Conservation (phyloP, 1,139 yeast genomes). For the Zygosaccharomyces sapae region DNA sequence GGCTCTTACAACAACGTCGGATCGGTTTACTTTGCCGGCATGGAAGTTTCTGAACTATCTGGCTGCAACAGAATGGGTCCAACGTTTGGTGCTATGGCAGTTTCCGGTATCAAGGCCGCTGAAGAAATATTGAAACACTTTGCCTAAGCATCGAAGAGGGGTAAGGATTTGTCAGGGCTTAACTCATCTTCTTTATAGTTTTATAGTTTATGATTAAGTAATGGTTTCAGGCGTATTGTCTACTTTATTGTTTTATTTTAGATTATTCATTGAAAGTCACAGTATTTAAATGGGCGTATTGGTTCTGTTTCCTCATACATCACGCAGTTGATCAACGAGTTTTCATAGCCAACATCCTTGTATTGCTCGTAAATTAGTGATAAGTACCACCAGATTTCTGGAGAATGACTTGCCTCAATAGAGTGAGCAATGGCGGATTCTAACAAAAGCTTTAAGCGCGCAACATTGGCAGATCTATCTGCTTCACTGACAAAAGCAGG, state of each 20-base stretch:
- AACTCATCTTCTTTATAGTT: too few relatives aligned
- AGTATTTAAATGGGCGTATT: slow-evolving; percentile 44
- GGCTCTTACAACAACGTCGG: slow-evolving; percentile 58
- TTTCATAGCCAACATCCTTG: slow-evolving; percentile 52
- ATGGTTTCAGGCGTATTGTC: not conserved
- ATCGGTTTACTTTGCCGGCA: slow-evolving; percentile 72
- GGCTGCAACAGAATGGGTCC: slow-evolving; percentile 84
- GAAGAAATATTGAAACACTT: slow-evolving; percentile 42
- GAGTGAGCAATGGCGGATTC: slow-evolving; percentile 52
- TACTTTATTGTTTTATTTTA: not conserved
- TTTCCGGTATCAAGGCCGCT: slow-evolving; percentile 74
- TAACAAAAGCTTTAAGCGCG: slow-evolving; percentile 59
- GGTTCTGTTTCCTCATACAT: slow-evolving; percentile 65
- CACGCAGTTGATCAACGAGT: slow-evolving; percentile 63
- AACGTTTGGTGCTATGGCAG: slow-evolving; percentile 78
- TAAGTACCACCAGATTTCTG: slow-evolving; percentile 74
- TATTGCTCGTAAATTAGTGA: slow-evolving; percentile 60
- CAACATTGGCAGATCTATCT: slow-evolving; percentile 61
- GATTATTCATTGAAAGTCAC: slow-evolving; percentile 29
- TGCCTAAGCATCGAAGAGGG: slow-evolving; percentile 15
- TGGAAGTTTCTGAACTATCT: slow-evolving; percentile 75
- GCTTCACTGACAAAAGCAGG: slow-evolving; percentile 41
- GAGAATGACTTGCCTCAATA: slow-evolving; percentile 49
- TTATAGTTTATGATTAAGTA: not conserved
- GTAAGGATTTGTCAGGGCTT: not conserved